These are phyloP conservation scores for Gynostemma pentaphyllum DNA, from an alignment of 306 rosid species.

Conservation along the genomic window DNA sequence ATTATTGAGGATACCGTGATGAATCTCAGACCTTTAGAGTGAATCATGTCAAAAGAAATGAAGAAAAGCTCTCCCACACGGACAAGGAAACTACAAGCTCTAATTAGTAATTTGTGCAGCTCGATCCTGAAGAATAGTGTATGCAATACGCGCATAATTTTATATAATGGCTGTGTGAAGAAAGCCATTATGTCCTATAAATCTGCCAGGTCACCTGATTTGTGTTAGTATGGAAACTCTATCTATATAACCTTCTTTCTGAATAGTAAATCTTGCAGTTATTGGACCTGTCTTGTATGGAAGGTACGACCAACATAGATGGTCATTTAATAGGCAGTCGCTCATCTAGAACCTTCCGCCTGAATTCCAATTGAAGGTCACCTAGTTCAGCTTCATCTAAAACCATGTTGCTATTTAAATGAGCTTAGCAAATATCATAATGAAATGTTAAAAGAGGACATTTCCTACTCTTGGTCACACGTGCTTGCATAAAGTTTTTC, in stretches of 20 bases:
- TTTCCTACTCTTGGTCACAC: not conserved
- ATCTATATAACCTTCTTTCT: not conserved
- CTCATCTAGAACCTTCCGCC: not conserved
- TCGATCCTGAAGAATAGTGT: not conserved
- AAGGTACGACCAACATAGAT: not conserved
- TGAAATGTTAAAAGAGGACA: not conserved
- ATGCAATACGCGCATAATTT: not conserved
- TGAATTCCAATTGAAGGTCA: not conserved
- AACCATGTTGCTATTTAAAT: not conserved
- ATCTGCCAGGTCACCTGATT: not conserved
- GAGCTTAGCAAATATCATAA: not conserved
- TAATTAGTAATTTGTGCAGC: not conserved
- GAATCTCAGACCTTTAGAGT: conserved; percentile 45
- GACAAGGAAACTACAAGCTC: not conserved
- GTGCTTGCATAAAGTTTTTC: not conserved
- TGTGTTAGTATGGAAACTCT: not conserved
- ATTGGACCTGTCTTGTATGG: not conserved
- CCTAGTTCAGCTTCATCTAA: not conserved
- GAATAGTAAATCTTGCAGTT: not conserved
- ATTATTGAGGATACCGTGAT: conserved; percentile 34
- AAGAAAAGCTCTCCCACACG: not conserved
- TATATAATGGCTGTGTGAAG: not conserved
- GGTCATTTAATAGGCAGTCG: not conserved
- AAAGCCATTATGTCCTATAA: not conserved
- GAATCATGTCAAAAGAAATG: not conserved